A percentile compares a stretch with the other conserved stretches of the same genome.
These are phyloP conservation scores for Aspergillus nanangensis DNA, from an alignment of 495 filamentous ascomycete species.

Conservation along the genomic window DNA sequence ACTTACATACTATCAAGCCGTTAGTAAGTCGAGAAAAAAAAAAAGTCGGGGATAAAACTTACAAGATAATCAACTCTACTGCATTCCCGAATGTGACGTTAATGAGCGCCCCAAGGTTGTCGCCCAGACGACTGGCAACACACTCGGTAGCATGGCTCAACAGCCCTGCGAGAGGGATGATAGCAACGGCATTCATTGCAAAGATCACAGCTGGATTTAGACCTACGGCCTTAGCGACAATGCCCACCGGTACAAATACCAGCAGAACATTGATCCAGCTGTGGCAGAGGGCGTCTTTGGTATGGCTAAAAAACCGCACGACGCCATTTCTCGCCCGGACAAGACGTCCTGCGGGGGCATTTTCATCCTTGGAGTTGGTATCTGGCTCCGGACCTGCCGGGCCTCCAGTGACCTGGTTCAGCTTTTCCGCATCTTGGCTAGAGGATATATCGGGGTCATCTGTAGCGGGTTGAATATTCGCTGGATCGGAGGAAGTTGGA, in stretches of 20 bases:
- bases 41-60: conserved; percentile 4
- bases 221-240: conserved; percentile 53
- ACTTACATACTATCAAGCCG: conserved; percentile 15
- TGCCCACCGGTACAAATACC: conserved; percentile 77
- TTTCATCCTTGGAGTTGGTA: conserved; percentile 12
- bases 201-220: conserved; percentile 56
- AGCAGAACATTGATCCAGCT: conserved; percentile 79
- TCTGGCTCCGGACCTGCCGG: conserved; percentile 18
- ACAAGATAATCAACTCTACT: conserved; percentile 86
- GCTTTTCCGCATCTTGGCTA: conserved; percentile 28
- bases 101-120: conserved; percentile 75
- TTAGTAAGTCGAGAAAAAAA: conserved; percentile 1
- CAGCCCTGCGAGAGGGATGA: conserved; percentile 77
- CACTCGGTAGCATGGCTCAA: conserved; percentile 79
- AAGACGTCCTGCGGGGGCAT: conserved; percentile 18
- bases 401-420: conserved; percentile 23
- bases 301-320: conserved; percentile 33
- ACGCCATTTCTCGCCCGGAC: conserved; percentile 31
- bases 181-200: conserved; percentile 77
- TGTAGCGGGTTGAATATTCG: conserved; percentile 8
- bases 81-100: conserved; percentile 90
- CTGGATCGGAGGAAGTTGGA: conserved; percentile 3
- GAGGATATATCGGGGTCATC: conserved; percentile 10
- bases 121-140: conserved; percentile 70
- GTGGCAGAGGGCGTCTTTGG: conserved; percentile 36